Percentiles rank a stretch among this genome's conserved stretches.
phyloP scores from a whole-genome alignment of 225 moss, liverwort and hornwort species.

The Anthoceros angustus region DNA sequence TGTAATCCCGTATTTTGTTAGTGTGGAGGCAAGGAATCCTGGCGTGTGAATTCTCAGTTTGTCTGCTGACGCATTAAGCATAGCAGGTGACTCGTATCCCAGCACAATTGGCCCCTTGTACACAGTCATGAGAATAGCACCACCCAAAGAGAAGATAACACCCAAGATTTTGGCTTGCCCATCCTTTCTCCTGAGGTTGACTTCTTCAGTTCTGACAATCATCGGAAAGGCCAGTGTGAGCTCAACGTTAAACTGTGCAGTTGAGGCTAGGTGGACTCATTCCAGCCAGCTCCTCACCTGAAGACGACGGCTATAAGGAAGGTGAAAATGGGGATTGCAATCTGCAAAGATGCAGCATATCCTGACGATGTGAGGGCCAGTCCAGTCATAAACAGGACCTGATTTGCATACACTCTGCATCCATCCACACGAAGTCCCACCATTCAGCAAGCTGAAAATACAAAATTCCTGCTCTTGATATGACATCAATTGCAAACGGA shows the following conservation, averaged over 20 bases:
- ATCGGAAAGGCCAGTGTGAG: not conserved
- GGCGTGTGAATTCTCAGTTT: conserved; percentile 18
- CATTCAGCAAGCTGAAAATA: conserved; percentile 36
- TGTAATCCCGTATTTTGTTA: not conserved
- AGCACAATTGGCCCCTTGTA: conserved; percentile 33
- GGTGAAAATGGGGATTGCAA: conserved; percentile 47
- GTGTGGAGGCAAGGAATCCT: conserved; percentile 11
- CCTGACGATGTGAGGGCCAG: conserved; percentile 36
- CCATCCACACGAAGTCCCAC: conserved; percentile 4
- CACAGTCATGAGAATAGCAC: conserved; percentile 39
- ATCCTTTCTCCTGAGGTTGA: conserved; percentile 33
- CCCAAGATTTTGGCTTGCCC: conserved; percentile 36
- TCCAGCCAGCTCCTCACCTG: conserved; percentile 10
- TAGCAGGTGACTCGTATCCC: conserved; percentile 8
- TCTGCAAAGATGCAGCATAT: conserved; percentile 46
- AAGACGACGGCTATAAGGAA: conserved; percentile 29
- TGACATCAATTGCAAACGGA: not conserved
- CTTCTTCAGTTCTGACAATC: conserved; percentile 30
- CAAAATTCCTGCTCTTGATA: conserved; percentile 17
- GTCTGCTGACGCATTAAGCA: not conserved
- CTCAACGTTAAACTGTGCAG: not conserved
- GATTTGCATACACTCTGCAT: conserved; percentile 45
- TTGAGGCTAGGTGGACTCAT: not conserved
- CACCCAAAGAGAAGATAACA: conserved; percentile 25
- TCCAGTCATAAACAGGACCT: conserved; percentile 39